Base-by-base conservation (phyloP, 1,284 basidiomycete genomes). In the Papiliotrema laurentii region DNA sequence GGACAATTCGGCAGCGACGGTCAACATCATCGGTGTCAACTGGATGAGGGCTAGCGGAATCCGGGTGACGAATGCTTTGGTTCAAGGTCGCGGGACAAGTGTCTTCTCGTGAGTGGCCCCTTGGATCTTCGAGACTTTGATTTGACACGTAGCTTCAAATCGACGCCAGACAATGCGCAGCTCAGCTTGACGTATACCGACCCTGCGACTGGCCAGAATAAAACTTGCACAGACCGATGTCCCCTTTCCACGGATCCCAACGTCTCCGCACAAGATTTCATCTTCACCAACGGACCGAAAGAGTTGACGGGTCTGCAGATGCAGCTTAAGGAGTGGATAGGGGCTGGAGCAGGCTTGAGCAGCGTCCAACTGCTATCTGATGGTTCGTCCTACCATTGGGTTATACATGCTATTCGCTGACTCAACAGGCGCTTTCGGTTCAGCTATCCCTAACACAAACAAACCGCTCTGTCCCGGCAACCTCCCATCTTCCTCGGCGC, bases 1-100 rank as follows among this genome's bases (percentile, higher is more conserved):
- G 38, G 85, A 91, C 64, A 83, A 81, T 19, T 82, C 77, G 38
- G 74, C 77, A 25, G 83, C 86, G 2, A 78, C 86, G 31, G 81
- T 94, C 57, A 89, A 87, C 24, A 77, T 90, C 33, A 79, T 86
- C 43, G 80, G 85, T 36, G 87, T 86, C 68, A 77, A 81, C 27
- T 84, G 80, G 61, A 49, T 68, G 80, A 45, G 51, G 11, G 69
- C 63, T 13, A 87, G 53, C 47, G 94, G 93, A 10, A 72, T 97
- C 41, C 83, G 94, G 37, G 76, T 98, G 34, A 91, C 89, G 26
- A 97, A 98, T 75, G 92, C 90, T 1, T 89, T 92, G 68, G 77
- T 84, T 53, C 76, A 80, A 43, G 82, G 84, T 39, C 83, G 87
- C 54, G 87, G 89, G 19, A 92, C 92, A 0, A 87, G 82, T 18